Evolutionary conservation across 768 basidiomycete genomes (phyloP), one percentile per base, ranked within the genome.

Genomic region (Fomitopsis serialis): DNA sequence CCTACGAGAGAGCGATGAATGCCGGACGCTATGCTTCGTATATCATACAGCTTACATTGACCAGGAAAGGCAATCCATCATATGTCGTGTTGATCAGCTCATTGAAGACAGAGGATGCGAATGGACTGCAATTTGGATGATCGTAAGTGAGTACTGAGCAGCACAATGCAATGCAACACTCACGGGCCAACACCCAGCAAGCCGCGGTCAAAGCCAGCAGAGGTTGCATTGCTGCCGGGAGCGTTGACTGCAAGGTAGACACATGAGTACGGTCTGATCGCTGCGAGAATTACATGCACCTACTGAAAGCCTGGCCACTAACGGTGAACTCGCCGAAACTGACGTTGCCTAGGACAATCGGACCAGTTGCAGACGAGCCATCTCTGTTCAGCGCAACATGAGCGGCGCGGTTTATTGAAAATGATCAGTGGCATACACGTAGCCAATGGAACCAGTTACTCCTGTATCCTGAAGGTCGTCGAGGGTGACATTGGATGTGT

Each of bases 121-220:
- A 4, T 9, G 22, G 48, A n/a, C 24, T 27, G 11, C 17, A 17
- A 7, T 27, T 45, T 22, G 42, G 34, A 21, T 17, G 15, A 2
- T 23, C 32, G 21, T 42, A 27, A 51, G 40, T 15, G 35, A 12
- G 11, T n/a, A 29, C 44, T 25, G 42, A 46, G 15, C 42, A 21
- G 24, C 8, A 34, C 7, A 48, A 3, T 5, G 17, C 27, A 40
- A 9, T 10, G 8, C 22, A 8, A 7, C n/a, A 47, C 52, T 15
- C 35, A 53, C 52, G 52, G 52, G 32, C 52, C 52, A 24, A 53
- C 34, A 4, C 52, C 52, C 29, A 53, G 32, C 44, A 53, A 22
- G 25, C 52, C 52, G 5, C 2, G 15, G 22, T 36, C 29, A 22
- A 29, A 17, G 23, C 52, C 45, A n/a, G 17, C 12, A 2, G 10